Base-by-base conservation (phyloP, 2,329 filamentous ascomycete genomes). In the Sordariomycetes sp. region DNA sequence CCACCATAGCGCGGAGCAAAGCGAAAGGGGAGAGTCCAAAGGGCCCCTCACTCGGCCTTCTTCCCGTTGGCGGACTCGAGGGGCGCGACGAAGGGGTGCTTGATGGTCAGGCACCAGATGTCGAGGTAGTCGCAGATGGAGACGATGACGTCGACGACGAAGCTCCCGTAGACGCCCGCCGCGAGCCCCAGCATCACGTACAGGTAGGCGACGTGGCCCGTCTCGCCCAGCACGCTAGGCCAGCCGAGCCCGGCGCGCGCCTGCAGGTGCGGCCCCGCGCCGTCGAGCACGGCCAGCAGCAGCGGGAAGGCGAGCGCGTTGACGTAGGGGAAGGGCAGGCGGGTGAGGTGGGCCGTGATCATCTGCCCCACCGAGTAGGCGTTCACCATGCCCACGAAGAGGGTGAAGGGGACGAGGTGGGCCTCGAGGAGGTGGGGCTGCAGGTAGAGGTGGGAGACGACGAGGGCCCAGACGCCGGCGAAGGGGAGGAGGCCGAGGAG, bases 91-190 rank as follows among this genome's bases (percentile, higher is more conserved):
- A 80, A 78, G 24, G 82, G 83, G 65, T 97, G 86, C 81, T 99
- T 99, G 75, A 99, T 99, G 1, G 89, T 96, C 70, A 99, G 77
- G 70, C 94, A 99, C 90, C 91, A 97, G 64, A 99, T 99, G 70
- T 99, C 94, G 61, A 97, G 79, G 70, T 96, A 96, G 71, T 99
- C 94, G 74, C 94, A 99, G 65, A 99, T 97, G 34, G 90, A 95
- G 60, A 94, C 90, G 64, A 99, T 97, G 59, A 97, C 92, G 70
- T 97, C 94, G 35, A 96, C 89, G 59, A 97, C 90, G 70, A 99
- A 99, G 71, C 91, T 96, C 60, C 90, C 92, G 74, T 99, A 97
- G n/a, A 97, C 85, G 37, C 94, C 94, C 54, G 96, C 71, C 0
- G 88, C 88, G 60, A 90, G 75, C 25, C 94, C 94, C 25, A 97